These are phyloP conservation scores for Psidium friedrichsthalianum DNA, from an alignment of 345 rosid species.

Conservation along the genomic window DNA sequence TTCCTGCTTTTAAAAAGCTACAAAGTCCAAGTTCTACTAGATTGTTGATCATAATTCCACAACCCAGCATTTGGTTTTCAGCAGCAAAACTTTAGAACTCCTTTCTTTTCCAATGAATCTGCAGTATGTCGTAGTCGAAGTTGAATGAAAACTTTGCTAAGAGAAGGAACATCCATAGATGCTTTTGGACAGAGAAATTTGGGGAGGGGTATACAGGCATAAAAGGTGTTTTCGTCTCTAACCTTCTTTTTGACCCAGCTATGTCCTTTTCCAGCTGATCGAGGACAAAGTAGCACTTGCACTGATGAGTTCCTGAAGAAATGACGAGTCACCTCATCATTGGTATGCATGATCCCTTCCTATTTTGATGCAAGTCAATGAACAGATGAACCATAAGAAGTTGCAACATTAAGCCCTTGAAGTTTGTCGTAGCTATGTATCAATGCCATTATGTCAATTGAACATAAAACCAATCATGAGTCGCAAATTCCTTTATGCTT, in stretches of 20 bases:
- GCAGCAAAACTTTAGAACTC: background rate
- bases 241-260: conserved; percentile 76
- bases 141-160: background rate
- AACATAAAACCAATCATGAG: too few relatives aligned
- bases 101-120: background rate
- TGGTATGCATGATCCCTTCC: conserved; percentile 82
- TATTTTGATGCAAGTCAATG: conserved; percentile 15
- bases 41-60: background rate
- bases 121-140: background rate
- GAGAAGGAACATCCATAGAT: background rate
- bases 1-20: background rate
- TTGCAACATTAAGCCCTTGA: background rate
- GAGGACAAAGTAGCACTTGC: conserved; percentile 82
- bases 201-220: background rate
- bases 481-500: background rate
- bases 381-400: background rate
- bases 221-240: conserved; percentile 13
- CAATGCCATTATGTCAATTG: background rate
- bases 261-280: conserved; percentile 78
- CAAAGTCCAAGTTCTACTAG: background rate
- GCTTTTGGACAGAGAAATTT: background rate
- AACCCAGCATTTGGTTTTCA: background rate
- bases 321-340: conserved; percentile 80
- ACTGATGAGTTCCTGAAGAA: conserved; percentile 89
- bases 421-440: background rate